phyloP scores from a whole-genome alignment of 768 basidiomycete genomes.

The Amylocystis lapponica region DNA sequence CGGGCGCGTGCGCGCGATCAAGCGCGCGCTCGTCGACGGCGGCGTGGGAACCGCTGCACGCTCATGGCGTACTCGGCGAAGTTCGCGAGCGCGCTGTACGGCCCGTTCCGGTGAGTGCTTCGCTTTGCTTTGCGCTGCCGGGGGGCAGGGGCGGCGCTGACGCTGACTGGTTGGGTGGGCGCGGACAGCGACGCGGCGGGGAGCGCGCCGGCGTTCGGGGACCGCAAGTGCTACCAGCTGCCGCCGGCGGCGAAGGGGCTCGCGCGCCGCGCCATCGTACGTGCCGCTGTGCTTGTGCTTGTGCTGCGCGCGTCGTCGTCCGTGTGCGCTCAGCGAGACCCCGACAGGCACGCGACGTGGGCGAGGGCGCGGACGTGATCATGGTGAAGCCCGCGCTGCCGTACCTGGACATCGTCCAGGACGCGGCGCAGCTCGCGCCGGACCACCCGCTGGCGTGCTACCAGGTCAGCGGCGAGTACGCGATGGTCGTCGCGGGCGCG shows the following conservation, averaged over 20 bases:
- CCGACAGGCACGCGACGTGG: slow-evolving; percentile 73
- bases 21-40: slow-evolving; percentile 73
- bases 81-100: slow-evolving; percentile 92
- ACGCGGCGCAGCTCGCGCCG: slow-evolving; percentile 73
- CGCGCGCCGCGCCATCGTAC: slow-evolving; percentile 87
- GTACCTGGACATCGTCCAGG: slow-evolving; percentile 93
- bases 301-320: background rate
- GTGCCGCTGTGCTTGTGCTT: slow-evolving; percentile 26
- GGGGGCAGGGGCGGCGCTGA: background rate
- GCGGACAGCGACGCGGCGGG: slow-evolving; percentile 87
- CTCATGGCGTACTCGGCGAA: slow-evolving; percentile 98
- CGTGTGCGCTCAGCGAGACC: background rate
- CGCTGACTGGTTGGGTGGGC: too few relatives aligned
- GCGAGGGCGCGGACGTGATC: slow-evolving; percentile 94
- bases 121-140: background rate
- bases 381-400: slow-evolving; percentile 98
- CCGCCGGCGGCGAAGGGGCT: slow-evolving; percentile 85
- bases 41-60: slow-evolving; percentile 81
- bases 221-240: slow-evolving; percentile 97
- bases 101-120: slow-evolving; percentile 78
- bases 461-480: slow-evolving; percentile 96
- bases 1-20: slow-evolving; percentile 87
- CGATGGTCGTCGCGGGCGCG: slow-evolving; percentile 95
- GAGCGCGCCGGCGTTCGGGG: slow-evolving; percentile 89
- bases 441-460: slow-evolving; percentile 96